Base-by-base conservation (phyloP, 2,329 filamentous ascomycete genomes). In the Byssoonygena ceratinophila region DNA sequence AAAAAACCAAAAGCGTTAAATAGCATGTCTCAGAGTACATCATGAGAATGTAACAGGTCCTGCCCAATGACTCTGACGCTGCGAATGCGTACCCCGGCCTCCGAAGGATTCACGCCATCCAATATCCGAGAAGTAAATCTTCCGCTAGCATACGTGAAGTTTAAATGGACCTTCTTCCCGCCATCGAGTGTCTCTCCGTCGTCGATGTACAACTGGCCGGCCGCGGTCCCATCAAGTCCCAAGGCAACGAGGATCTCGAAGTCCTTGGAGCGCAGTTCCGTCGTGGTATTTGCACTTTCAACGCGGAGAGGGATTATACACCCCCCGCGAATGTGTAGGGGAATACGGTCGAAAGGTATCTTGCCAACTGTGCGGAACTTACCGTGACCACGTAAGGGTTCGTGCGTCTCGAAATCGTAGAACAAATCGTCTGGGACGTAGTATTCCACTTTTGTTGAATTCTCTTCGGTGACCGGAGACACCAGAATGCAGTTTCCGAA, bases 181-280 rank as follows among this genome's bases (percentile, higher is more conserved):
- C 85, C 85, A 54, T 78, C 70, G 47, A 90, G 60, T 22, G 76
- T 81, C 54, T 81, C 80, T 8, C 87, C 87, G 55, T 94, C 87
- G 59, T 92, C 87, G 3, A 91, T 69, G 64, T 90, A 91, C 53
- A 92, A 71, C 50, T 74, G 72, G 0, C 87, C 87, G 1, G 63
- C 65, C 0, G 87, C 87, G 6, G 70, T 77, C 2, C 83, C 84
- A 50, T 83, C 71, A 0, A 64, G 62, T 4, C 76, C 80, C 0
- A 85, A 75, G 0, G 85, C 83, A 41, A 92, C 75, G 29, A 91
- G 61, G 49, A 94, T 70, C 63, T 83, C 76, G 69, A 91, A 91
- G 58, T 81, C 74, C 59, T 84, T 73, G 58, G 78, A 74, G 37
- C 77, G 73, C 37, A 81, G 66, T 25, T 73, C 84, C 64, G 60